These are phyloP conservation scores for Trichophyton equinum DNA, from an alignment of 2,329 filamentous ascomycete species.

Conservation along the genomic window DNA sequence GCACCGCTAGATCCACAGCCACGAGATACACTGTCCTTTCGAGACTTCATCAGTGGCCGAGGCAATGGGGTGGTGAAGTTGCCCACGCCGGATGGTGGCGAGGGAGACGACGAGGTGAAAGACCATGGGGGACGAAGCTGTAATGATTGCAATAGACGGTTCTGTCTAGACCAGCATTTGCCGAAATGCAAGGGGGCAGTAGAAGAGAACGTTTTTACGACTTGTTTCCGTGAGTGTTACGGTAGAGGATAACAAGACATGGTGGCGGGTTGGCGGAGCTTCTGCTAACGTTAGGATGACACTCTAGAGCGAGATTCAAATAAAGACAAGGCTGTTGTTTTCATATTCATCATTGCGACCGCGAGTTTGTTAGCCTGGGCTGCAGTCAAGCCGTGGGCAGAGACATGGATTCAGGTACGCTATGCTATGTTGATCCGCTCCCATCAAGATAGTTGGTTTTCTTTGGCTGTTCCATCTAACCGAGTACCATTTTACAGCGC, in stretches of 20 bases:
- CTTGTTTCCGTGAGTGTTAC: slow-evolving; percentile 47
- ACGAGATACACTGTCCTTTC: neutral
- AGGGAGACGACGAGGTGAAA: slow-evolving; percentile 19
- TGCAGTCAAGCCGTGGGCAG: slow-evolving; percentile 46
- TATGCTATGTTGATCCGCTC: neutral
- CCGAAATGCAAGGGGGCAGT: slow-evolving; percentile 49
- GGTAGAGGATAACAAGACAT: neutral
- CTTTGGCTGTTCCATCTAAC: neutral
- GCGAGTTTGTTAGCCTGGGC: slow-evolving; percentile 50
- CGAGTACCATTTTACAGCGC: neutral
- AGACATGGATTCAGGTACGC: slow-evolving; percentile 43
- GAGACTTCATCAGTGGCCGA: slow-evolving; percentile 11
- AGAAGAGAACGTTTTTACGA: slow-evolving; percentile 52
- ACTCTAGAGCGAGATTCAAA: slow-evolving; percentile 49
- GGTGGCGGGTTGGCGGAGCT: neutral
- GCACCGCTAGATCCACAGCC: neutral
- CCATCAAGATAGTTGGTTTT: neutral
- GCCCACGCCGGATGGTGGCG: slow-evolving; percentile 7
- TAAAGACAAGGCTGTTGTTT: slow-evolving; percentile 54
- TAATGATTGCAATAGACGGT: slow-evolving; percentile 55
- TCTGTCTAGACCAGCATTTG: slow-evolving; percentile 51
- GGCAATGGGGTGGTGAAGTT: neutral
- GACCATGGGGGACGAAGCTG: slow-evolving; percentile 39
- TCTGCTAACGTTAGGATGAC: neutral
- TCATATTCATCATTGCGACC: slow-evolving; percentile 53